Percentiles rank a stretch among this genome's conserved stretches.
Evolutionary conservation across 2,329 filamentous ascomycete genomes (phyloP).

Genomic region (Emmonsia crescens): DNA sequence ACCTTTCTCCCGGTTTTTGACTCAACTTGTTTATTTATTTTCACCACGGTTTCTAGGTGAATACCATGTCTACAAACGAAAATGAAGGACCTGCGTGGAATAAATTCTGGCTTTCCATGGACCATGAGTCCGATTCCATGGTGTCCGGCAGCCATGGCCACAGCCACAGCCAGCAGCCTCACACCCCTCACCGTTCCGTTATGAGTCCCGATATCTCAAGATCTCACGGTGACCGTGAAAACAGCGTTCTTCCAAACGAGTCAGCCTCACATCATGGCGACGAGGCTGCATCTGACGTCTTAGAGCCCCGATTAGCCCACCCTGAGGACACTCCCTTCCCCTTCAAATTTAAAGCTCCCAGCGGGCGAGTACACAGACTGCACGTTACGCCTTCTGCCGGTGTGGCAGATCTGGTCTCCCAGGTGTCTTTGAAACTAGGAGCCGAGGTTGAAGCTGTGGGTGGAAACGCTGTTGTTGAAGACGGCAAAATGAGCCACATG

Average conservation of each 20-base stretch:
- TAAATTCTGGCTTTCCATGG: slow-evolving; percentile 96
- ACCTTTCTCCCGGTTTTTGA: background rate
- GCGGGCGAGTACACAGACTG: slow-evolving; percentile 83
- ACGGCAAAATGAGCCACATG: slow-evolving; percentile 62
- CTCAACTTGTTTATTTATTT: background rate
- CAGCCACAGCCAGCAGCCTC: slow-evolving; percentile 55
- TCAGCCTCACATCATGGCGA: slow-evolving; percentile 86
- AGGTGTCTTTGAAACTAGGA: slow-evolving; percentile 76
- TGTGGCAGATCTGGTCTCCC: slow-evolving; percentile 64
- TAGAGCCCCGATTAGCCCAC: slow-evolving; percentile 44
- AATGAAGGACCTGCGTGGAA: slow-evolving; percentile 97
- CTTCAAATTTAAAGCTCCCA: slow-evolving; percentile 98
- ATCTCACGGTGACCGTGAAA: slow-evolving; percentile 53
- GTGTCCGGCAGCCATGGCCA: slow-evolving; percentile 68
- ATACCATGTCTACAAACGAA: slow-evolving; percentile 81
- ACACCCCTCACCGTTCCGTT: slow-evolving; percentile 59
- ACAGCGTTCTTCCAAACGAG: slow-evolving; percentile 84
- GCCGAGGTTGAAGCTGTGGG: slow-evolving; percentile 73
- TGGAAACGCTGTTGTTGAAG: slow-evolving; percentile 64
- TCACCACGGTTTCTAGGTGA: slow-evolving; percentile 43
- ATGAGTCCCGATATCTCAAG: slow-evolving; percentile 69
- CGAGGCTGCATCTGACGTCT: slow-evolving; percentile 60
- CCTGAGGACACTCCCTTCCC: slow-evolving; percentile 69
- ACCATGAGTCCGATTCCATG: slow-evolving; percentile 91
- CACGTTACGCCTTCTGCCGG: slow-evolving; percentile 75